Conservation (phyloP, 108 stramenopile genomes). For the Nannochloropsis gaditana region DNA sequence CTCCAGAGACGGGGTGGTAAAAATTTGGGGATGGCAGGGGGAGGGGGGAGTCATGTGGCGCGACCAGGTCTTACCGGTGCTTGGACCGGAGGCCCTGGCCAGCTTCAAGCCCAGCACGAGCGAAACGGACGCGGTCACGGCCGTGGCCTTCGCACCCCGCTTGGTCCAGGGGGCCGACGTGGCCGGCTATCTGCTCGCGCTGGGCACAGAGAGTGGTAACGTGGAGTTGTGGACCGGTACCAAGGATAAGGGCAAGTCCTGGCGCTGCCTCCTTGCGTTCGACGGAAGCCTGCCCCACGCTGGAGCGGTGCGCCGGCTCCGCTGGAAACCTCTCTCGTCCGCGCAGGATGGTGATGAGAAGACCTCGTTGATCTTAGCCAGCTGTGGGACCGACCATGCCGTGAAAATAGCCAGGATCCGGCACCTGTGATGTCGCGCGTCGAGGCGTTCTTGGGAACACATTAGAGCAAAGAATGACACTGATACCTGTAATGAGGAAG, state of each 20-base stretch:
- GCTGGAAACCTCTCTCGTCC: background rate
- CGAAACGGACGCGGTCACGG: background rate
- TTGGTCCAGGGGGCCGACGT: background rate
- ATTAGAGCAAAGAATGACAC: too few relatives aligned
- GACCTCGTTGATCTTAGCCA: background rate
- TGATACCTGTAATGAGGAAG: too few relatives aligned
- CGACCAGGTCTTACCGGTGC: background rate
- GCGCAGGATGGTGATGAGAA: background rate
- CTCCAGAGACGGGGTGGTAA: slow-evolving; percentile 8
- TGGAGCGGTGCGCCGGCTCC: background rate
- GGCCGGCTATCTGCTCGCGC: background rate
- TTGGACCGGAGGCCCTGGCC: background rate
- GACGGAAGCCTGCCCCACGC: slow-evolving; percentile 5
- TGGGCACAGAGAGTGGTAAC: background rate
- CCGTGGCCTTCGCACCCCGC: slow-evolving; percentile 1
- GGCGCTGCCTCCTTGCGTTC: background rate
- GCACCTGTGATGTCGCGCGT: too few relatives aligned
- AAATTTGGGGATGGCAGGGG: background rate
- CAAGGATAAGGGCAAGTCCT: background rate
- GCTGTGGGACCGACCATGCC: background rate
- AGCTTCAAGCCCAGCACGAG: background rate
- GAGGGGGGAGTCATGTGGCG: background rate
- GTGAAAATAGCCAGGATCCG: background rate
- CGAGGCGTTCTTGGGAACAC: too few relatives aligned
- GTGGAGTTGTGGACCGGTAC: background rate